A percentile compares a stretch with the other conserved stretches of the same genome.
phyloP scores from a whole-genome alignment of 2,329 filamentous ascomycete species.

The Calonectria naviculata region DNA sequence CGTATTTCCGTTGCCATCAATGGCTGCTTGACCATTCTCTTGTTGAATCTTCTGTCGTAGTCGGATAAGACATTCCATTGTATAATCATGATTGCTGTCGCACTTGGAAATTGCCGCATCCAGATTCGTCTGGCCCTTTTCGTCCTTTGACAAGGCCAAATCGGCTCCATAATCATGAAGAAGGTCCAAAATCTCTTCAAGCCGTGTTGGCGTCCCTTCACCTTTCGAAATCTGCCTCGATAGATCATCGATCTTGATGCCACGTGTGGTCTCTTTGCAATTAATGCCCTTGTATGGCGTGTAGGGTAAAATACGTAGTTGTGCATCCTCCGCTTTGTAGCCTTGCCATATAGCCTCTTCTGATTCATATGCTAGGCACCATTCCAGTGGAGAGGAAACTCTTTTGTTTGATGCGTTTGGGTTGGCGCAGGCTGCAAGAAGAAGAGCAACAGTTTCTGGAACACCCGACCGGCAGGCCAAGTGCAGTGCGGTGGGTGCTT shows the following conservation, averaged over 20 bases:
- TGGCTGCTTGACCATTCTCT: not conserved
- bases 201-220: constrained; percentile 12
- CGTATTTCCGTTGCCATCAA: too few species aligned
- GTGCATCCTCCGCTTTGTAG: constrained; percentile 2
- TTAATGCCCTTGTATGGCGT: not conserved
- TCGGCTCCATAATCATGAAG: constrained; percentile 27
- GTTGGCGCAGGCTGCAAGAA: constrained; percentile 41
- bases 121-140: not conserved
- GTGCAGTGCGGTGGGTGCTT: constrained; percentile 30
- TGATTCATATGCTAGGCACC: constrained; percentile 29
- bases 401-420: not conserved
- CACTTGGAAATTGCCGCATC: not conserved
- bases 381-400: constrained; percentile 25
- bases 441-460: constrained; percentile 39
- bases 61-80: not conserved
- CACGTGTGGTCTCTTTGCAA: not conserved
- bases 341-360: constrained; percentile 24
- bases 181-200: constrained; percentile 39
- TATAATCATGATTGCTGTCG: not conserved
- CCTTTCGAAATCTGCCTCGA: not conserved
- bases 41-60: not conserved
- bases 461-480: constrained; percentile 40
- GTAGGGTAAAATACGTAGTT: not conserved
- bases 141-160: not conserved
- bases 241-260: not conserved